Evolutionary conservation across 495 filamentous ascomycete genomes (phyloP).

Genomic region (Penicillium angulare): DNA sequence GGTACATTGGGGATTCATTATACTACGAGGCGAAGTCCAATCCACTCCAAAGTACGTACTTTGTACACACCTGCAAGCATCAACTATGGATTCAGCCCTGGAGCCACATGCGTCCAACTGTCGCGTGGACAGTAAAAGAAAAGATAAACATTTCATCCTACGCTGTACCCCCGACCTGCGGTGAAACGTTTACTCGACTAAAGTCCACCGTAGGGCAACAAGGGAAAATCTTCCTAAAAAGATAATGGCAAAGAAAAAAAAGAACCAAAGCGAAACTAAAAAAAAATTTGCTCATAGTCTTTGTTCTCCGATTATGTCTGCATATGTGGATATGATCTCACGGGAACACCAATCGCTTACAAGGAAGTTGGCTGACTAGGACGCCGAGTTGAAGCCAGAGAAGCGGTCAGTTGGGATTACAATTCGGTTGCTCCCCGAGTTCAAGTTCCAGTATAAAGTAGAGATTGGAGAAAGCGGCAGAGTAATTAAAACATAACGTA

Average conservation of each 20-base stretch:
- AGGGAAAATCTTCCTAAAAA: neutral
- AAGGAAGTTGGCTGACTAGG: slow-evolving; percentile 10
- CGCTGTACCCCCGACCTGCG: slow-evolving; percentile 10
- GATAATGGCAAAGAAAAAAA: neutral
- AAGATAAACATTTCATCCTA: slow-evolving; percentile 1
- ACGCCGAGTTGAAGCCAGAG: slow-evolving; percentile 10
- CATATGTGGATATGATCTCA: neutral
- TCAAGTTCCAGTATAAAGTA: too few species aligned
- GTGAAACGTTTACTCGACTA: slow-evolving; percentile 14
- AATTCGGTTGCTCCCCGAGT: slow-evolving; percentile 9
- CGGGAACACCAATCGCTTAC: neutral
- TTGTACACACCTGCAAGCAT: too few species aligned
- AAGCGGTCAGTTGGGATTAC: slow-evolving; percentile 27
- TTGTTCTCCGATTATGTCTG: neutral
- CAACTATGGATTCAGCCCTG: too few species aligned
- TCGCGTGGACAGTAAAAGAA: slow-evolving; percentile 1
- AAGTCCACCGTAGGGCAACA: neutral
- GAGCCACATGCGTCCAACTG: neutral
- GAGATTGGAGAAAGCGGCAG: too few species aligned
- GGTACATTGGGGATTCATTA: neutral
- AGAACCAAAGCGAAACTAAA: neutral
- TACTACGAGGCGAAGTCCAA: neutral
- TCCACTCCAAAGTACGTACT: neutral
- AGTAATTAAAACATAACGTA: too few species aligned
- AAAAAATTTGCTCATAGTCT: neutral